phyloP scores from a whole-genome alignment of 352 stramenopile genomes.

The Stramenopiles sp. region DNA sequence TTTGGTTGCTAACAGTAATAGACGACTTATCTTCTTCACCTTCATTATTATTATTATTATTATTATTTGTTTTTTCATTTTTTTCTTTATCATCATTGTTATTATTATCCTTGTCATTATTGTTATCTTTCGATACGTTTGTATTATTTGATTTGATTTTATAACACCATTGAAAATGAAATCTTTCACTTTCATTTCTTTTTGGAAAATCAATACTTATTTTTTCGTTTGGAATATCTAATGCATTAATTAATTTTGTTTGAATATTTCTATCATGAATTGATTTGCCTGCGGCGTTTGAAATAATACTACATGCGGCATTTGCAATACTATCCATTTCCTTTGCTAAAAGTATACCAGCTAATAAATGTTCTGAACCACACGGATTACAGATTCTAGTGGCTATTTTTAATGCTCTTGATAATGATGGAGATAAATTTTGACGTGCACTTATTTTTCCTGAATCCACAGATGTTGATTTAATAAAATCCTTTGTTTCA shows the following conservation, averaged over 20 bases:
- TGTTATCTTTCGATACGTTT: too few relatives aligned
- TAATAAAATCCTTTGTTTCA: background rate
- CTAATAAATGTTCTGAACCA: background rate
- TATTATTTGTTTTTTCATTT: too few relatives aligned
- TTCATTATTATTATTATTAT: too few relatives aligned
- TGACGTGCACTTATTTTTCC: background rate
- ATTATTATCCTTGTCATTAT: background rate
- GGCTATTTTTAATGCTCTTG: background rate
- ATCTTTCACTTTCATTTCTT: background rate
- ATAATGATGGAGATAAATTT: background rate
- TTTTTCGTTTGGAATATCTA: background rate
- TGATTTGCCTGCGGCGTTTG: background rate
- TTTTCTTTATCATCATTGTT: background rate
- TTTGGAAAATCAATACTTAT: background rate
- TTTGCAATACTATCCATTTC: background rate
- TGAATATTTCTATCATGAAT: background rate
- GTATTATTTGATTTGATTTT: too few relatives aligned
- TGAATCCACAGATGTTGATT: background rate
- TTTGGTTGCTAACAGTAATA: too few relatives aligned
- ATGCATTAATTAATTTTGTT: background rate
- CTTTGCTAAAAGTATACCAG: background rate
- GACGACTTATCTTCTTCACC: too few relatives aligned
- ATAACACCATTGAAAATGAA: background rate
- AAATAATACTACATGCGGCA: background rate
- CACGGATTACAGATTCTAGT: background rate